Base-by-base conservation (phyloP, 164 flowering plant genomes). In the Nymphaea thermarum region DNA sequence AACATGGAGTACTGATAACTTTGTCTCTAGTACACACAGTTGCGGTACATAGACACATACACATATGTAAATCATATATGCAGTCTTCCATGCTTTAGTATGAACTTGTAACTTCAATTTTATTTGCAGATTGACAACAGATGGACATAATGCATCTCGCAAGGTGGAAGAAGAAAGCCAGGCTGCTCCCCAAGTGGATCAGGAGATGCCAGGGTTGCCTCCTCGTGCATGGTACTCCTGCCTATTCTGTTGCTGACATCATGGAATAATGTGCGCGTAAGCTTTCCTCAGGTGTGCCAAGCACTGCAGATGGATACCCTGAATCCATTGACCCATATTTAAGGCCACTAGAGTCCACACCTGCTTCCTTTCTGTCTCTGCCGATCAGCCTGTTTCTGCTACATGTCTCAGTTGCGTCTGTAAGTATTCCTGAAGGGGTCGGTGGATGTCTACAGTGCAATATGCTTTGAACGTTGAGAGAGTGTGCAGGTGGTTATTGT, bases 231-330 rank as follows among this genome's bases (percentile, higher is more conserved):
- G 53, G 65, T 15, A 11, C 74, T 7, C 36, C 64, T 25, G 60
- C 64, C 16, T 43, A 51, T 51, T 51, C 57, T 51, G 57, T 51
- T 51, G 36, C 68, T 3, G 66, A 63, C 36, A 43, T 5, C 16
- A 11, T 43, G 12, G 75, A 70, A 65, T 82, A 84, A 82, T 76
- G 77, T 62, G 66, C 84, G 47, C 82, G 86, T 76, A 51, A 10
- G 3, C 14, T 51, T 51, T 8, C 14, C 57, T 51, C 57, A 51
- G 57, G 8, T 25, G 36, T 25, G 36, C 36, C 57, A 4, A 8
- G 14, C 4, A 15, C 5, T 15, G 57, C 3, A 51, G 14, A 10
- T 15, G 15, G 57, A 3, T 4, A 5, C 12, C 57, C 57, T 51
- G 57, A 51, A 51, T 8, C 57, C 57, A 51, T 3, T 51, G 57